Conservation (phyloP, 2,329 filamentous ascomycete species). For the Cladophialophora exuberans region DNA sequence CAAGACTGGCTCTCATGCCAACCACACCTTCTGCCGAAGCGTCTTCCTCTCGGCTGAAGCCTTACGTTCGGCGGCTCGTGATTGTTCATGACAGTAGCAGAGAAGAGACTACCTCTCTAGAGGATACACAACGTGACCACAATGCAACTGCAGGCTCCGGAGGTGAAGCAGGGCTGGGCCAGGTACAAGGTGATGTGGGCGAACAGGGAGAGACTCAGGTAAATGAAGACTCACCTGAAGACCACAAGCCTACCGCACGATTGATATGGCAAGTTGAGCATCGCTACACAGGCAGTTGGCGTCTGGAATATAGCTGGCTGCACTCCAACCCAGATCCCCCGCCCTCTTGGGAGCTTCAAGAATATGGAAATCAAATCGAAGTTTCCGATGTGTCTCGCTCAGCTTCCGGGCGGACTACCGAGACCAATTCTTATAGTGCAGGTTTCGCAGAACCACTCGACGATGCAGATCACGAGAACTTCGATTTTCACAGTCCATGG, state of each 20-base stretch:
- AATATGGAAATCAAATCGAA: too few species aligned
- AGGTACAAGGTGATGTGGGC: not conserved
- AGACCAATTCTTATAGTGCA: too few species aligned
- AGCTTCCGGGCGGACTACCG: too few species aligned
- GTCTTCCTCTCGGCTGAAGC: not conserved
- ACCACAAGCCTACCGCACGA: not conserved
- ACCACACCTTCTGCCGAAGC: not conserved
- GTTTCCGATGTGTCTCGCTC: too few species aligned
- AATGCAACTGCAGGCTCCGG: not conserved
- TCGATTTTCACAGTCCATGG: not conserved
- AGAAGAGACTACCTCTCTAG: not conserved
- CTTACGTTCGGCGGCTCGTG: not conserved
- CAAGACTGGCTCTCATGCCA: not conserved
- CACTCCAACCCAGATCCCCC: not conserved
- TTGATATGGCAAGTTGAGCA: not conserved
- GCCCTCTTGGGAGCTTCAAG: constrained; percentile 25
- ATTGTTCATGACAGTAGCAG: not conserved
- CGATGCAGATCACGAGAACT: not conserved
- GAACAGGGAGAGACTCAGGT: not conserved
- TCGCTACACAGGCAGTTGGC: not conserved
- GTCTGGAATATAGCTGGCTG: not conserved
- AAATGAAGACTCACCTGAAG: not conserved
- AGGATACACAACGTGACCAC: not conserved
- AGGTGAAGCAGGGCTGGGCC: not conserved
- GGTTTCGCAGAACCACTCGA: too few species aligned